Conservation (phyloP, 345 rosid genomes). For the Cardamine chenopodiifolia region DNA sequence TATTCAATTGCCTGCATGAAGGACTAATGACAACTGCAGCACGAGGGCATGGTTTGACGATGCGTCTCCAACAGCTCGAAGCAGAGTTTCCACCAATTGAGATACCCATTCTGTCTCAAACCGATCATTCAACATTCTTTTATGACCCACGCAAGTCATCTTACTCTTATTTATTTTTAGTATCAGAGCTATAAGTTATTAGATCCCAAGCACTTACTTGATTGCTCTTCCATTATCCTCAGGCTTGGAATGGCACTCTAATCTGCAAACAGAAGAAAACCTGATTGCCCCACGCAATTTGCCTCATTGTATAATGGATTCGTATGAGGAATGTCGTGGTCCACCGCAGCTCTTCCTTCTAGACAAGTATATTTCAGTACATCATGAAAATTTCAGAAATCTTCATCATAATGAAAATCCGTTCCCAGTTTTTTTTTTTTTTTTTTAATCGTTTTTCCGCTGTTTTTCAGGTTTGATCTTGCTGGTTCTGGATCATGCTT, state of each 20-base stretch:
- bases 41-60: slow-evolving; percentile 76
- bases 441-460: too few species aligned
- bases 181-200: not conserved
- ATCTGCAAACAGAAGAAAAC: slow-evolving; percentile 55
- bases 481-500: slow-evolving; percentile 93
- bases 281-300: slow-evolving; percentile 67
- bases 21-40: slow-evolving; percentile 74
- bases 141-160: slow-evolving; percentile 44
- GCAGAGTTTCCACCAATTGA: slow-evolving; percentile 72
- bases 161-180: not conserved
- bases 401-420: not conserved
- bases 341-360: slow-evolving; percentile 82
- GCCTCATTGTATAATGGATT: slow-evolving; percentile 90
- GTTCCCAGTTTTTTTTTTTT: too few species aligned
- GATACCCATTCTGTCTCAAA: slow-evolving; percentile 74
- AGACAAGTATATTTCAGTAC: slow-evolving; percentile 96
- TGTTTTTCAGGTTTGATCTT: slow-evolving; percentile 73
- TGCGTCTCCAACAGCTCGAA: slow-evolving; percentile 85
- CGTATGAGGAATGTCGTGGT: slow-evolving; percentile 82
- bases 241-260: slow-evolving; percentile 86
- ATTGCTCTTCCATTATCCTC: too few species aligned
- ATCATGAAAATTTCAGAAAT: too few species aligned
- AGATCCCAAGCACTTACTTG: too few species aligned
- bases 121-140: slow-evolving; percentile 59
- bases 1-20: slow-evolving; percentile 85